phyloP scores from a whole-genome alignment of 805 yeast genomes.

The Kurtzmaniella fragi region DNA sequence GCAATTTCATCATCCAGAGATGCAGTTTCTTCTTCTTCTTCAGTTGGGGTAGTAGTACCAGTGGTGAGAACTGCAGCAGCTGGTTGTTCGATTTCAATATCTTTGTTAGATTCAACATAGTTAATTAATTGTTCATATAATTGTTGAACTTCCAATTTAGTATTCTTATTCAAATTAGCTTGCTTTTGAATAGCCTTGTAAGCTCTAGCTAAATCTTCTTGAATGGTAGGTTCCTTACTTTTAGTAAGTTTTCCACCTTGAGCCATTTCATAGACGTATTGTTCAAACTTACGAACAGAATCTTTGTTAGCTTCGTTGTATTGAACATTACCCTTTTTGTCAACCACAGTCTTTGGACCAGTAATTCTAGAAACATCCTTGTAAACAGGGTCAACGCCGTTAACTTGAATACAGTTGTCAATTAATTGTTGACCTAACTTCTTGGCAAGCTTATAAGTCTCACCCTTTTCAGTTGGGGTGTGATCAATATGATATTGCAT shows the following conservation, averaged over 20 bases:
- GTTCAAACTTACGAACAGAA: constrained; percentile 89
- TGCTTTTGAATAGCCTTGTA: constrained; percentile 78
- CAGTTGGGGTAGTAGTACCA: constrained; percentile 38
- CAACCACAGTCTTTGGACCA: constrained; percentile 89
- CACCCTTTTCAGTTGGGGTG: constrained; percentile 79
- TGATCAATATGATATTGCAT: constrained; percentile 91
- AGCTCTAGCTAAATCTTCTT: constrained; percentile 79
- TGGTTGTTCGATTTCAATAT: constrained; percentile 63
- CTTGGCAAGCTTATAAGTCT: constrained; percentile 86
- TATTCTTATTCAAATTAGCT: constrained; percentile 53
- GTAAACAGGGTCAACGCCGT: constrained; percentile 80
- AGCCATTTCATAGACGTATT: constrained; percentile 95
- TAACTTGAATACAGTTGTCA: constrained; percentile 89
- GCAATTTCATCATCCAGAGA: constrained; percentile 77
- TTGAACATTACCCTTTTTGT: constrained; percentile 78
- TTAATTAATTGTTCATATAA: constrained; percentile 66
- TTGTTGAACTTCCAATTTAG: constrained; percentile 66
- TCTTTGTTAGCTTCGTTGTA: constrained; percentile 86
- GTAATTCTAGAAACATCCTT: constrained; percentile 93
- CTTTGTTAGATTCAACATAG: constrained; percentile 64
- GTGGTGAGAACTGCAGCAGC: constrained; percentile 47
- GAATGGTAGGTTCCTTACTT: constrained; percentile 65
- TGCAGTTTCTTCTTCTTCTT: constrained; percentile 40
- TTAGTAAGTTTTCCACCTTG: constrained; percentile 84
- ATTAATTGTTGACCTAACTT: constrained; percentile 88